Evolutionary conservation across 148 eudicot species (phyloP), one percentile per base, ranked within the genome.

Genomic region (Vaccinium myrtillus): DNA sequence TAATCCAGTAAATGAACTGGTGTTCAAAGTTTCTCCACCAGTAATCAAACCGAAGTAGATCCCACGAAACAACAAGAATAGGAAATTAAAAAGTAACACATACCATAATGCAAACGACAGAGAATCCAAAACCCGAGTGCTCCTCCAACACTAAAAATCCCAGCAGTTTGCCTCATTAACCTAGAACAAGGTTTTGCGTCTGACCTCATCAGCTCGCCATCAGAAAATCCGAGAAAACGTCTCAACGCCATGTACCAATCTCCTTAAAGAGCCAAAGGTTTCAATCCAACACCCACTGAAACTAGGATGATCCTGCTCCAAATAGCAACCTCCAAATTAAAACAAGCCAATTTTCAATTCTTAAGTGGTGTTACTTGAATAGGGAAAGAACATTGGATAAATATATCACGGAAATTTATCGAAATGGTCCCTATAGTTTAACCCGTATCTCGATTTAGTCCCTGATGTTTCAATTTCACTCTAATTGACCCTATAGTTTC

Each of bases 171-270:
- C 74, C 96, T 91, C 96, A 93, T 92, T 86, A 97, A 84, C 75
- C 98, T 89, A 18, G 94, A 83, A 86, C 99, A 97, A n/a, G 98
- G 98, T 86, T 97, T 97, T 43, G 89, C 82, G 84, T 97, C 99
- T 81, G 99, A 93, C 71, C 99, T 89, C 99, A 97, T 97, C 70
- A 94, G 87, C 61, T 97, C 99, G 3, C 99, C 99, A 83, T 95
- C 98, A 56, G 99, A 97, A 85, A 87, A 97, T 65, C 99, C 99
- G 76, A 94, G 89, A 11, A 87, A 84, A 16, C 87, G 95, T 88
- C 99, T 92, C 88, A 94, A 88, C 0, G 98, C 94, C 99, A 97
- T 97, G 71, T 30, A 8, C 56, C 7, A 15, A 19, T 32, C 25
- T 58, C 71, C 71, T 39, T 9, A 21, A 39, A 4, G 2, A 55